phyloP scores from a whole-genome alignment of 2,329 filamentous ascomycete species.

The Epichloe festucae region DNA sequence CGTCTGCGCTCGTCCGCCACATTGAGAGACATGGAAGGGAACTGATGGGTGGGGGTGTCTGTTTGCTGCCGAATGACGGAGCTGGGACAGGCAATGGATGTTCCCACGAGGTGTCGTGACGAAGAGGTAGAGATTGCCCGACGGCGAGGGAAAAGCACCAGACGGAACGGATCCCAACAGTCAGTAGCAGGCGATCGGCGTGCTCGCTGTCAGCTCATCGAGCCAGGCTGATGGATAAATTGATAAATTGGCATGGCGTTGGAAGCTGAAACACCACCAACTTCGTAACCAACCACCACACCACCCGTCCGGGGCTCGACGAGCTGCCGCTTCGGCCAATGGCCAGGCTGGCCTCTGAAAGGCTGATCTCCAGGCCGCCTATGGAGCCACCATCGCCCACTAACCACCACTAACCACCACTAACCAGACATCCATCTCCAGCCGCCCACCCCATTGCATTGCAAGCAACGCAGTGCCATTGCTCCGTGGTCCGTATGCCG shows the following conservation, averaged over 20 bases:
- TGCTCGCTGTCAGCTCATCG: neutral
- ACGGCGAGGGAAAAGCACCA: neutral
- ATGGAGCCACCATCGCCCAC: neutral
- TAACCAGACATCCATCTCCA: too few species aligned
- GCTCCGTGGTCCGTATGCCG: too few species aligned
- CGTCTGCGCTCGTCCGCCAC: conserved; percentile 32
- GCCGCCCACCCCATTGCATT: too few species aligned
- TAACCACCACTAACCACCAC: too few species aligned
- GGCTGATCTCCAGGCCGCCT: neutral
- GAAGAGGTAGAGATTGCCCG: neutral
- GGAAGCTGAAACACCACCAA: neutral
- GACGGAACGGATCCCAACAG: neutral
- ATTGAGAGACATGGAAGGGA: conserved; percentile 35
- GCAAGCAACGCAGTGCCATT: too few species aligned
- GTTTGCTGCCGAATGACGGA: neutral
- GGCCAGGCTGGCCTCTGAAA: neutral
- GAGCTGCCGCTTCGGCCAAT: neutral
- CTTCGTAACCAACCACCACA: neutral
- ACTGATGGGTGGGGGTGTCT: neutral
- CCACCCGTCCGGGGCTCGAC: neutral
- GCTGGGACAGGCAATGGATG: neutral
- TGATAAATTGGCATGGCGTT: neutral
- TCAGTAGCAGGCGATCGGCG: neutral
- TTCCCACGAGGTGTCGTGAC: neutral
- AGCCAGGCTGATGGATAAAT: neutral